Conservation (phyloP, 1,139 yeast genomes). For the Tardiomyces depauwii region DNA sequence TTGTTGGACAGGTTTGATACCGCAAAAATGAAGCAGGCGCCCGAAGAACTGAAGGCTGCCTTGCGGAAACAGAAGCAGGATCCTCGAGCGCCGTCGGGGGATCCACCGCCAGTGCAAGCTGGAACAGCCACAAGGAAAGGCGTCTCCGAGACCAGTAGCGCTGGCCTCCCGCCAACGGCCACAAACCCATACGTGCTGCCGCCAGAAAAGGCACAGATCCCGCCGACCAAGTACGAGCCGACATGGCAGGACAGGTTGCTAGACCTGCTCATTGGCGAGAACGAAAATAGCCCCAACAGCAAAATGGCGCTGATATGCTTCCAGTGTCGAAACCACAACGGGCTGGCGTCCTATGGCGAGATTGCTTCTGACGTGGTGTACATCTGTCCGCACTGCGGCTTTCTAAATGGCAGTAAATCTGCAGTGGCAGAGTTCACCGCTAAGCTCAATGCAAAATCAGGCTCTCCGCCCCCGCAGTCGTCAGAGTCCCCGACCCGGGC, state of each 20-base stretch:
- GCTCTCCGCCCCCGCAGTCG: no score
- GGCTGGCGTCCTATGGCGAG: conserved; percentile 68
- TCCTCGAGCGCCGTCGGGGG: no score
- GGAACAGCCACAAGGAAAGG: neutral
- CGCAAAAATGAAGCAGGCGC: neutral
- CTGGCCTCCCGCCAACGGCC: neutral
- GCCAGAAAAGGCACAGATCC: neutral
- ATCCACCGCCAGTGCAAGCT: no score
- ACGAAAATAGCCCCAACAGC: conserved; percentile 48
- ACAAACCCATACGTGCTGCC: neutral
- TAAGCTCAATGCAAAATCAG: no score
- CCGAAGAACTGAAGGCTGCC: neutral
- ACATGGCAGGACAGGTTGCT: conserved; percentile 33
- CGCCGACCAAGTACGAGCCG: conserved; percentile 11
- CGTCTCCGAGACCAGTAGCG: neutral
- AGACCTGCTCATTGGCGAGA: conserved; percentile 58
- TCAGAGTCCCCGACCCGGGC: no score
- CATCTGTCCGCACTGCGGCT: conserved; percentile 66
- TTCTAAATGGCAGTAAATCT: conserved; percentile 32
- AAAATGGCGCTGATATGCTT: conserved; percentile 67
- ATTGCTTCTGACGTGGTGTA: conserved; percentile 47
- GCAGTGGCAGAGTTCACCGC: no score
- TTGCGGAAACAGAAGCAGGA: no score
- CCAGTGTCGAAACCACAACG: conserved; percentile 60
- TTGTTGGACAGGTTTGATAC: conserved; percentile 36